Conservation (phyloP, 805 yeast species). For the Saturnispora mendoncae region DNA sequence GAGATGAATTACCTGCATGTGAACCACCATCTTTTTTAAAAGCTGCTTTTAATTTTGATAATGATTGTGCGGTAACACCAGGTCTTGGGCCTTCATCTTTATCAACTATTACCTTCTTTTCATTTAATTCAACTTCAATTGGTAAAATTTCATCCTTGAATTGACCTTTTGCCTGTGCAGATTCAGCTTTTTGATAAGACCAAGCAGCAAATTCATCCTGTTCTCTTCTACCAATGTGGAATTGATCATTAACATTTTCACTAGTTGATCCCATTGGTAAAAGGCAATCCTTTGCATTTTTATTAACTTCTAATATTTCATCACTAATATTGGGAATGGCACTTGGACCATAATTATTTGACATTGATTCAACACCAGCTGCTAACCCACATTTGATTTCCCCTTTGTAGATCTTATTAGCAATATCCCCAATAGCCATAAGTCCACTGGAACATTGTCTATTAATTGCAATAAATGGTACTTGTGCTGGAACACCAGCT, state of each 20-base stretch:
- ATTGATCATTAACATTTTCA: conserved; percentile 76
- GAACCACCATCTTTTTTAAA: conserved; percentile 78
- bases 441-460: conserved; percentile 94
- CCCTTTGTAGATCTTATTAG: conserved; percentile 77
- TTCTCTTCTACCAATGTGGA: conserved; percentile 50
- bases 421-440: conserved; percentile 83
- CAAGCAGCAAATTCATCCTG: conserved; percentile 88
- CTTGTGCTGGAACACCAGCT: conserved; percentile 78
- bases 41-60: conserved; percentile 76
- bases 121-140: conserved; percentile 53
- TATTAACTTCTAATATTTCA: conserved; percentile 31
- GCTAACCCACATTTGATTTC: conserved; percentile 90
- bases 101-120: conserved; percentile 28
- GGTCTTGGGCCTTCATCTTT: conserved; percentile 75
- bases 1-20: conserved; percentile 95
- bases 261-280: conserved; percentile 96
- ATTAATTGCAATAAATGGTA: conserved; percentile 77
- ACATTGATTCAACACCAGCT: conserved; percentile 91
- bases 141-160: conserved; percentile 89
- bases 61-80: conserved; percentile 71
- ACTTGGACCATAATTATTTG: conserved; percentile 77
- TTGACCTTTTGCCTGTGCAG: conserved; percentile 59
- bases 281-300: conserved; percentile 61
- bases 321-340: conserved; percentile 57
- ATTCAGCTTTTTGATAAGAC: conserved; percentile 78